Evolutionary conservation across 2,329 filamentous ascomycete genomes (phyloP), one percentile per base, ranked within the genome.

Genomic region (Gnomoniopsis sp.): DNA sequence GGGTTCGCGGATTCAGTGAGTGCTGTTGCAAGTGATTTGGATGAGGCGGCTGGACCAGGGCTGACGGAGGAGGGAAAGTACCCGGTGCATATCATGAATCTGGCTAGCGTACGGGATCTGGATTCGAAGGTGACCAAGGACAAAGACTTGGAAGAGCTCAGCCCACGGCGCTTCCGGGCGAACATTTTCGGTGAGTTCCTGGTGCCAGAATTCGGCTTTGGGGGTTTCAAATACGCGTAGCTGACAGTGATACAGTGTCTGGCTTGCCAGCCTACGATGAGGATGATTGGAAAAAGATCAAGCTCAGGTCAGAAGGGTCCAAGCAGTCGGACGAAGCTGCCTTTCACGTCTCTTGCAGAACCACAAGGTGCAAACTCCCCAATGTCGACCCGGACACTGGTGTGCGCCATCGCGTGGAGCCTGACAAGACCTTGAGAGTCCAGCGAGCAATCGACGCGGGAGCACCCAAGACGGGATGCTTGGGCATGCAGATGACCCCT

Each of bases 1-100:
- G 85, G 85, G 52, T 90, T 90, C 68, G 85, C 88, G 62, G 89
- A 91, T 69, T 84, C 84, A 48, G 87, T 88, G 75, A 72, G 84
- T 74, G n/a, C 17, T 38, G n/a, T 19, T 7, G 2, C 19, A 15
- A n/a, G 17, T 49, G 1, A 6, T 1, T 14, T 22, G 12, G 3
- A 19, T 43, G 22, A 12, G 33, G 43, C 30, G 33, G 8, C 4
- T 15, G 15, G 15, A 26, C 30, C 57, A 6, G 59, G 48, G n/a
- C 58, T 60, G 34, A 58, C 36, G 38, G 7, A n/a, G 10, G 33
- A 21, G 41, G 46, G 44, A 22, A 49, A 88, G 83, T 91, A 89
- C 68, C 88, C 89, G 1, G 74, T 92, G 17, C 86, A 90, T 64
- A 73, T 92, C 46, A 72, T 90, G 53, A 90, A 84, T 64, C 70